Base-by-base conservation (phyloP, 768 basidiomycete species). In the Tubosaeta sp. region DNA sequence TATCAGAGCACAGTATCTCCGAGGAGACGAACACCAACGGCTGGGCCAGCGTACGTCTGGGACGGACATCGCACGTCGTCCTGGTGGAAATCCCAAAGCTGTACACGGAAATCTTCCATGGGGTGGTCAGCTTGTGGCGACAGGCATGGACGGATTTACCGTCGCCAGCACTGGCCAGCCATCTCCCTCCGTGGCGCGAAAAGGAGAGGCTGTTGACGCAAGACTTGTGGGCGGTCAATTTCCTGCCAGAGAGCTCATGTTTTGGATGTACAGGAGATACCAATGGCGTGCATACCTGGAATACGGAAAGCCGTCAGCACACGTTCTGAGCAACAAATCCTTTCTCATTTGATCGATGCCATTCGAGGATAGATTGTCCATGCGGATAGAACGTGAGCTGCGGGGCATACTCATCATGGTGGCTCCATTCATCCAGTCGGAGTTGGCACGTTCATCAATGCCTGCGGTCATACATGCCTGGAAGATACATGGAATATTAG, bases 161-260 rank as follows among this genome's bases (percentile, higher is more conserved):
- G 65, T 87, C 85, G 32, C 86, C 85, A 27, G 83, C 86, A 59
- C 81, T 85, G 3, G 83, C 84, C 37, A 87, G 64, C 70, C 82
- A 85, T 50, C 79, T 73, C 2, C 82, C 84, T 31, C 79, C 77
- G 8, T 74, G 67, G n/a, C 77, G 76, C 2, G 85, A 85, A 53
- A 86, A 85, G 1, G 74, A 64, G 16, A 87, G 74, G 11, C 76
- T 76, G 61, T 87, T 87, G 41, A 87, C 77, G 63, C 85, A 87
- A 10, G 84, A 84, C 32, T 67, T 72, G 62, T 86, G 85, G 5
- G 71, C 77, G 25, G 52, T 55, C 22, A 75, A 55, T 57, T 60
- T 66, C 54, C 73, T 74, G 51, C 44, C 22, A 22, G 51, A 44
- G 46, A 43, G 27, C 14, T 27, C 41, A 51, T 27, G n/a, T 14